These are phyloP conservation scores for Thraustochytrium striatum DNA, from an alignment of 352 stramenopile species.

Conservation along the genomic window DNA sequence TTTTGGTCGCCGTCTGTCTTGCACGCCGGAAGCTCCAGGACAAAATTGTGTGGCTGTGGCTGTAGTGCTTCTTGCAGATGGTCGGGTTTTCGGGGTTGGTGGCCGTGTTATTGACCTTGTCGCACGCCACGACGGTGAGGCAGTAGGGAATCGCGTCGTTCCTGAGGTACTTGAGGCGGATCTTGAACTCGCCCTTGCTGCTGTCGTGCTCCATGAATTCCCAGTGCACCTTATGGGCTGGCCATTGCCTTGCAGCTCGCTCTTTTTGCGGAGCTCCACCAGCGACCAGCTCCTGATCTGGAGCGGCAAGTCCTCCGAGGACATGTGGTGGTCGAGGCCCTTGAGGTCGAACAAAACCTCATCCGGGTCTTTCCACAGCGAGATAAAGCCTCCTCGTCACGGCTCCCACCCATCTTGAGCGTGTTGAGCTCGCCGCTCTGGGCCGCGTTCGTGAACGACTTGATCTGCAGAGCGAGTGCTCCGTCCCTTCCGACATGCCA, in stretches of 20 bases:
- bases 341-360: no score
- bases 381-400: not conserved
- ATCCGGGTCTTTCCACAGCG: no score
- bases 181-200: no score
- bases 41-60: not conserved
- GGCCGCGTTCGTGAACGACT: no score
- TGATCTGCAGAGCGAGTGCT: constrained; percentile 21
- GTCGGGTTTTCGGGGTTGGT: constrained; percentile 3
- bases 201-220: not conserved
- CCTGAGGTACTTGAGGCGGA: not conserved
- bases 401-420: constrained; percentile 29
- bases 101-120: not conserved
- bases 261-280: not conserved
- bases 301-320: not conserved
- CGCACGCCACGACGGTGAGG: constrained; percentile 13
- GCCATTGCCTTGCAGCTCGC: not conserved
- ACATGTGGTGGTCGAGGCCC: not conserved
- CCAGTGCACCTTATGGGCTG: not conserved
- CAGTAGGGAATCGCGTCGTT: not conserved
- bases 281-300: not conserved
- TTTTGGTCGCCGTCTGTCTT: no score
- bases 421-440: not conserved
- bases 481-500: not conserved
- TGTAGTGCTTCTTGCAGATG: not conserved
- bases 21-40: no score